Base-by-base conservation (phyloP, 345 rosid genomes). In the Pseudoturritis turrita region DNA sequence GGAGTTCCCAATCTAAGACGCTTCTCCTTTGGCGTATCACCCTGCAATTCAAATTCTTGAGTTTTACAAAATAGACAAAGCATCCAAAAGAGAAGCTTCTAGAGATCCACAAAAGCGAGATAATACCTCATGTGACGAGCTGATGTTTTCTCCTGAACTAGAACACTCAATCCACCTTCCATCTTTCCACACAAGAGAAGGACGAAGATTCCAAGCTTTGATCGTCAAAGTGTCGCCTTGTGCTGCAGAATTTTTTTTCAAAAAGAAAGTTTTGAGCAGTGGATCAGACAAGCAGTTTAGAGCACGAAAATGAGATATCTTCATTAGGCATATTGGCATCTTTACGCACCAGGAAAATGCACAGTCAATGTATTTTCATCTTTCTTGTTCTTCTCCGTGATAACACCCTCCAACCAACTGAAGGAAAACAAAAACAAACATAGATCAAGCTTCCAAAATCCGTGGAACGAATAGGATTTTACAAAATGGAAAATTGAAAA, bases 331-430 rank as follows among this genome's bases (percentile, higher is more conserved):
- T 28, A 74, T 11, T 66, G 39, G 12, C 21, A 6, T 18, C 40
- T 66, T 37, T 41, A 63, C 66, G 61, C 72, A 85, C 99, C 97
- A 60, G 94, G 97, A 75, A 96, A 90, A 76, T 79, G 83, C 37
- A 96, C 84, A 37, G 91, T 87, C 17, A 86, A 72, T 25, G 81
- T 67, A 43, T 84, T 81, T 65, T 85, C 95, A 74, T 96, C 96
- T 51, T 82, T 92, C 84, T 90, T 85, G 88, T 69, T 84, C 85
- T 85, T 90, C 75, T 88, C 98, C 37, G 85, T 82, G 60, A 96
- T 76, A 62, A 88, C 85, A 71, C 97, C 99, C 81, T 96, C 98
- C 91, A 86, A 77, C 99, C 99, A 96, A 78, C 99, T 96, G 83
- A 66, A 62, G 59, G 64, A 73, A 40, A 69, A 72, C 65, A 58